Evolutionary conservation across 208 protist species (phyloP).

Genomic region (Trypanosoma congolense): DNA sequence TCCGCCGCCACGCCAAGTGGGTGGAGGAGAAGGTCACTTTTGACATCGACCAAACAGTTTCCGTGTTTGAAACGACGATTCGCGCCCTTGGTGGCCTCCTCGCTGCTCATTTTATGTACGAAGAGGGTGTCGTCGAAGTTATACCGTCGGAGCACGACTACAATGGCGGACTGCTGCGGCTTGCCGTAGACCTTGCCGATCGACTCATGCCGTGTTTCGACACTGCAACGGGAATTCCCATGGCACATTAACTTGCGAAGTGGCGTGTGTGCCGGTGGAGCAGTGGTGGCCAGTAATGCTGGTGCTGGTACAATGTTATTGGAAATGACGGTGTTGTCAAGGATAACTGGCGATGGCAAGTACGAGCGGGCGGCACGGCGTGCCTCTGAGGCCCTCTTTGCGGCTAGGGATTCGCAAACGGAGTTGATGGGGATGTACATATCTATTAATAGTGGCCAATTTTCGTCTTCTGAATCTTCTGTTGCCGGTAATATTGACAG

Average conservation of each 20-base stretch:
- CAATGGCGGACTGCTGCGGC: constrained; percentile 38
- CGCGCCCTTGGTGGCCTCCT: constrained; percentile 82
- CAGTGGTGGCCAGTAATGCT: constrained; percentile 41
- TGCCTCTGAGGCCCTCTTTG: constrained; percentile 28
- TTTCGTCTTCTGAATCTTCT: constrained; percentile 15
- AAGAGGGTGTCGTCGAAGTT: constrained; percentile 42
- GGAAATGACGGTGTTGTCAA: constrained; percentile 51
- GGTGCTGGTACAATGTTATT: constrained; percentile 52
- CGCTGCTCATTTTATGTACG: constrained; percentile 57
- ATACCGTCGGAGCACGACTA: constrained; percentile 40
- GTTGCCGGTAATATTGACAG: constrained; percentile 77
- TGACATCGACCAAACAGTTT: constrained; percentile 60
- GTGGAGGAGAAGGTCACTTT: constrained; percentile 57
- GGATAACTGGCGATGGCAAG: constrained; percentile 31
- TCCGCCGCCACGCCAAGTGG: constrained; percentile 42
- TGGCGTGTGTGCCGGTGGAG: constrained; percentile 57
- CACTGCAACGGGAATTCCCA: constrained; percentile 84
- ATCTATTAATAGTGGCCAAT: constrained; percentile 26
- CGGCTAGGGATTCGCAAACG: constrained; percentile 18
- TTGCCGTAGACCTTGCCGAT: constrained; percentile 52
- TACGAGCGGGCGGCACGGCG: constrained; percentile 33
- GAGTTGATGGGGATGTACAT: constrained; percentile 50
- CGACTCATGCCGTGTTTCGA: constrained; percentile 69
- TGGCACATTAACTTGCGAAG: constrained; percentile 73
- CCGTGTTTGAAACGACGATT: constrained; percentile 87